These are phyloP conservation scores for Citrus australasica DNA, from an alignment of 345 rosid species.

Conservation along the genomic window DNA sequence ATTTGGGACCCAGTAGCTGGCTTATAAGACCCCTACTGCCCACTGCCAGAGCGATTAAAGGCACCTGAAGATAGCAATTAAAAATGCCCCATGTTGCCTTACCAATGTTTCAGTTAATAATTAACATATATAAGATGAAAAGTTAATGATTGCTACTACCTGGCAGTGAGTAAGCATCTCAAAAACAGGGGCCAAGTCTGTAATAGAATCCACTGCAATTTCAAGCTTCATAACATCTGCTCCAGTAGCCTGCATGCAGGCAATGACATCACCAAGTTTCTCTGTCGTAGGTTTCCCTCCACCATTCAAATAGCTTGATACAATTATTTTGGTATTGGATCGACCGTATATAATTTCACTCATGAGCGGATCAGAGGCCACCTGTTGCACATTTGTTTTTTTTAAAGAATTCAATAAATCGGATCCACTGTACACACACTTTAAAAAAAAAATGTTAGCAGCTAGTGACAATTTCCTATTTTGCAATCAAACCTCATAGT, in stretches of 20 bases:
- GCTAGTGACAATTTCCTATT: too few species aligned
- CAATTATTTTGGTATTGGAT: slow-evolving; percentile 28
- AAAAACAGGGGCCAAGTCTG: slow-evolving; percentile 28
- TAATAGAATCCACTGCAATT: slow-evolving; percentile 21
- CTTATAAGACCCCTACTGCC: slow-evolving; percentile 34
- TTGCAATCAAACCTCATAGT: slow-evolving; percentile 30
- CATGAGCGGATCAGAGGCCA: slow-evolving; percentile 30
- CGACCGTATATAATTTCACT: slow-evolving; percentile 19
- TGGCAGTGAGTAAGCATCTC: slow-evolving; percentile 25
- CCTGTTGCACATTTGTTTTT: slow-evolving; percentile 13
- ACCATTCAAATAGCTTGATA: slow-evolving; percentile 27
- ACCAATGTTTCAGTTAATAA: neutral
- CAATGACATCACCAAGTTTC: slow-evolving; percentile 24
- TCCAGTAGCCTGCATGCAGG: slow-evolving; percentile 29
- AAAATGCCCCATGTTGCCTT: neutral
- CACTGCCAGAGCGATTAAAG: slow-evolving; percentile 28
- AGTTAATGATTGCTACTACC: neutral
- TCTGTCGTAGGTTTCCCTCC: slow-evolving; percentile 22
- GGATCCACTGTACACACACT: neutral
- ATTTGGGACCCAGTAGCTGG: slow-evolving; percentile 32
- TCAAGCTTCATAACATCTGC: slow-evolving; percentile 31
- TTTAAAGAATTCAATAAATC: neutral
- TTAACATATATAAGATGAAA: neutral
- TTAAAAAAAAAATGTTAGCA: too few species aligned
- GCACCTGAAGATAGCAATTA: slow-evolving; percentile 16